Base-by-base conservation (phyloP, 2,329 filamentous ascomycete genomes). In the Trichoderma gracile region DNA sequence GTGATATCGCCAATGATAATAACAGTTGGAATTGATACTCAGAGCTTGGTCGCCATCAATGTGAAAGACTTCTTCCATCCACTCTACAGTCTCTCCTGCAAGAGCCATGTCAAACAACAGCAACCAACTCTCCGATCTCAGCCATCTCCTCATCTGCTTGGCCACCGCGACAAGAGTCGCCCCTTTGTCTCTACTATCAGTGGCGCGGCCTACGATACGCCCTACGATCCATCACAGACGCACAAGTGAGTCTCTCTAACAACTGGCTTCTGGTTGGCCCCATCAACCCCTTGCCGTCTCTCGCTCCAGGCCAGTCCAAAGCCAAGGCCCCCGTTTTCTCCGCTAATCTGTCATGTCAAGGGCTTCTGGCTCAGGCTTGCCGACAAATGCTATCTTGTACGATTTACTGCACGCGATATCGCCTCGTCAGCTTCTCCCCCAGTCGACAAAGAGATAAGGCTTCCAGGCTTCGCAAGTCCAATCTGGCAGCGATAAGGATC, bases 321-420 rank as follows among this genome's bases (percentile, higher is more conserved):
- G 45, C 59, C 8, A 15, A 10, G 49, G 40, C 40, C 49, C 49
- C 56, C 49, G 45, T 62, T n/a, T 61, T 62, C 59, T 62, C 59
- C 59, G 59, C 59, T 30, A 43, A 54, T 54, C 59, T 62, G 59
- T 46, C 49, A 52, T 52, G 49, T 42, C 47, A 62, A 23, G 59
- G 40, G 57, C 47, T 53, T 42, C 45, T 38, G 25, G 40, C 40
- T 25, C 47, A 54, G 33, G 33, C 33, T 38, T 38, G 59, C 25
- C 21, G 49, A 25, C 27, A 25, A 17, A 40, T 46, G 17, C 47
- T 50, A 47, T 33, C 40, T 54, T 62, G 40, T 33, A 25, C 49
- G 47, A 62, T 45, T 25, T 25, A 40, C 25, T 54, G 50, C 49
- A 54, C 40, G 19, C 40, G 59, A 54, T 54, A 38, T 27, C 58